Evolutionary conservation across 148 eudicot species (phyloP).

Genomic region (Rhododendron ovatum): DNA sequence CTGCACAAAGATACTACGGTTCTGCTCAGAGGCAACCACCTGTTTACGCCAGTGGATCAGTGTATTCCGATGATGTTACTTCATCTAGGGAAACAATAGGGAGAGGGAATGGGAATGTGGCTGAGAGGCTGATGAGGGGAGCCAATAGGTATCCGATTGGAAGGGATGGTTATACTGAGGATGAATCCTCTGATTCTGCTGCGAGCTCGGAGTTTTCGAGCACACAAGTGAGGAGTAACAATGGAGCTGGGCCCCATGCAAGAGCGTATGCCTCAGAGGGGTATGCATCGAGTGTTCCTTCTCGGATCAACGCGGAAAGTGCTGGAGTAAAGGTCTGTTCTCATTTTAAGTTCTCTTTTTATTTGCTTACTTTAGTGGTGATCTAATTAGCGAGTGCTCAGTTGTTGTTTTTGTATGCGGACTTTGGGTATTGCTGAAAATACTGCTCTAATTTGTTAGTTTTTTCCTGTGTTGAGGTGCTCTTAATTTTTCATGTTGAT

Average conservation of each 20-base stretch:
- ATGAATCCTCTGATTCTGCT: conserved; percentile 62
- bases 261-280: conserved; percentile 36
- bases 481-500: background rate
- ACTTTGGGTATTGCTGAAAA: background rate
- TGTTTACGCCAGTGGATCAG: conserved; percentile 53
- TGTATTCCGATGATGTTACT: conserved; percentile 73
- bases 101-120: conserved; percentile 31
- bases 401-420: background rate
- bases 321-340: conserved; percentile 40
- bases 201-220: conserved; percentile 67
- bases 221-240: conserved; percentile 40
- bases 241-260: conserved; percentile 29
- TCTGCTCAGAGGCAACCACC: conserved; percentile 30
- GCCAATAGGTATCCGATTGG: conserved; percentile 41
- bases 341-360: background rate
- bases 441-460: background rate
- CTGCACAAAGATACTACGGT: conserved; percentile 27
- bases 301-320: conserved; percentile 29
- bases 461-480: background rate
- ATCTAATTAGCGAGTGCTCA: background rate
- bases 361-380: background rate
- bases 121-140: conserved; percentile 36
- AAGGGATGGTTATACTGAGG: conserved; percentile 39
- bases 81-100: conserved; percentile 64
- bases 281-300: conserved; percentile 44